Evolutionary conservation across 2,329 filamentous ascomycete species (phyloP).

Genomic region (Talaromyces sp.): DNA sequence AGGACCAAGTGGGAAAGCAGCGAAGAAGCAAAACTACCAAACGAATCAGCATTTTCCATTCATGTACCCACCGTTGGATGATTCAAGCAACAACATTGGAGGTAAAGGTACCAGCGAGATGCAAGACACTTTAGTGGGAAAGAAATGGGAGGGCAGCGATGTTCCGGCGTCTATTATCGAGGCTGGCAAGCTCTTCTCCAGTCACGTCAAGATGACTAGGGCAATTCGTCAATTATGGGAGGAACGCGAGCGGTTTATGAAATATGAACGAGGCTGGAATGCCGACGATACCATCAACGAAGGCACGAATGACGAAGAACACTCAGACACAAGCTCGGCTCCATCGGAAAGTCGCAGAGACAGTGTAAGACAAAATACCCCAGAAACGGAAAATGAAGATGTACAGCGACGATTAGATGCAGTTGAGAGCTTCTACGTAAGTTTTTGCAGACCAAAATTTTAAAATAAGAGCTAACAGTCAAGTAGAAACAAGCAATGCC

Average conservation of each 20-base stretch:
- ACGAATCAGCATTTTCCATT: constrained; percentile 99
- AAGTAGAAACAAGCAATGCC: constrained; percentile 69
- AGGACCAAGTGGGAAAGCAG: constrained; percentile 78
- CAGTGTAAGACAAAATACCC: constrained; percentile 21
- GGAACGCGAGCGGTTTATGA: constrained; percentile 85
- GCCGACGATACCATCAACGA: constrained; percentile 42
- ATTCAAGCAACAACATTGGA: constrained; percentile 81
- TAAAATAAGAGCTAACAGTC: neutral
- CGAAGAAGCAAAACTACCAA: constrained; percentile 98
- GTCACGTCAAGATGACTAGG: constrained; percentile 83
- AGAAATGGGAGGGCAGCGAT: constrained; percentile 89
- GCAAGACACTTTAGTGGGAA: constrained; percentile 75
- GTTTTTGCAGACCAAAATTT: constrained; percentile 33
- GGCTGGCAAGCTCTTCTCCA: constrained; percentile 87
- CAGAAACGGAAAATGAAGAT: constrained; percentile 38
- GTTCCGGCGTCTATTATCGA: constrained; percentile 91
- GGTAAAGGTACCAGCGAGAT: constrained; percentile 81
- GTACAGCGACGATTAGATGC: constrained; percentile 60
- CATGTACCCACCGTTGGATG: constrained; percentile 89
- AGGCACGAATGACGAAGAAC: constrained; percentile 39
- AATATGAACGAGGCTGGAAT: constrained; percentile 87
- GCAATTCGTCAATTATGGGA: constrained; percentile 94
- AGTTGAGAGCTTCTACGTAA: constrained; percentile 82
- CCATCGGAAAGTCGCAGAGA: constrained; percentile 22
- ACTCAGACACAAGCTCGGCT: constrained; percentile 34